Evolutionary conservation across 2,329 filamentous ascomycete genomes (phyloP).

Genomic region (Aspergillus costaricaensis): DNA sequence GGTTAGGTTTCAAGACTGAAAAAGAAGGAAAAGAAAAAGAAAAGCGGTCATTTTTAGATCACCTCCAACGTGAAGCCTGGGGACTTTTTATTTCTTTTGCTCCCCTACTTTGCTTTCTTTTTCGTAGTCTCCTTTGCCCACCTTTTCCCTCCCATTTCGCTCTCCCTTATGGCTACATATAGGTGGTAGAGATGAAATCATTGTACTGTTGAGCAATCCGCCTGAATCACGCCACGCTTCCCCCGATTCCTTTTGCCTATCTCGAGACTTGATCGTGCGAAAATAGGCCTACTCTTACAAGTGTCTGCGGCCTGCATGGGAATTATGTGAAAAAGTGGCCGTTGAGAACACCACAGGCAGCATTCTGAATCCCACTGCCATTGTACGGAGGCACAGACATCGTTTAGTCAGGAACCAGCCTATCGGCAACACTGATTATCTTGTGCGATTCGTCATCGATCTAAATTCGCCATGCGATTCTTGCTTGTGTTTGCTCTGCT

Average conservation of each 20-base stretch:
- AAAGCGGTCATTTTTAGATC: conserved; percentile 3
- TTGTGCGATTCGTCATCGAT: background rate
- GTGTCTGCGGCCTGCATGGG: background rate
- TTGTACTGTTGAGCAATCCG: background rate
- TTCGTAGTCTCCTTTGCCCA: conserved; percentile 1
- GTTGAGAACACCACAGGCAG: conserved; percentile 3
- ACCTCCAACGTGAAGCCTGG: conserved; percentile 3
- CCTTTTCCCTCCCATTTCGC: conserved; percentile 1
- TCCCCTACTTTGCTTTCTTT: conserved; percentile 5
- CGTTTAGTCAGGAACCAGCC: background rate
- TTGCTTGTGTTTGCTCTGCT: conserved; percentile 14
- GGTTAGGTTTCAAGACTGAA: conserved; percentile 9
- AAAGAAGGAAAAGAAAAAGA: background rate
- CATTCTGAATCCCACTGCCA: background rate
- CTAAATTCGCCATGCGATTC: conserved; percentile 18
- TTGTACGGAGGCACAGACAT: conserved; percentile 4
- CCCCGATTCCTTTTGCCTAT: background rate
- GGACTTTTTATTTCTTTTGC: background rate
- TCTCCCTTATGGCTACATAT: conserved; percentile 9
- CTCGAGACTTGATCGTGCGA: background rate
- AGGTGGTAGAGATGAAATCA: conserved; percentile 16
- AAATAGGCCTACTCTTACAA: conserved; percentile 4
- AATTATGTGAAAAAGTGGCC: conserved; percentile 15
- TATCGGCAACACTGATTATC: background rate
- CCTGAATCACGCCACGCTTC: conserved; percentile 20